These are phyloP conservation scores for Backusella morwellensis DNA, from an alignment of 192 early-diverging fungal species.

Conservation along the genomic window DNA sequence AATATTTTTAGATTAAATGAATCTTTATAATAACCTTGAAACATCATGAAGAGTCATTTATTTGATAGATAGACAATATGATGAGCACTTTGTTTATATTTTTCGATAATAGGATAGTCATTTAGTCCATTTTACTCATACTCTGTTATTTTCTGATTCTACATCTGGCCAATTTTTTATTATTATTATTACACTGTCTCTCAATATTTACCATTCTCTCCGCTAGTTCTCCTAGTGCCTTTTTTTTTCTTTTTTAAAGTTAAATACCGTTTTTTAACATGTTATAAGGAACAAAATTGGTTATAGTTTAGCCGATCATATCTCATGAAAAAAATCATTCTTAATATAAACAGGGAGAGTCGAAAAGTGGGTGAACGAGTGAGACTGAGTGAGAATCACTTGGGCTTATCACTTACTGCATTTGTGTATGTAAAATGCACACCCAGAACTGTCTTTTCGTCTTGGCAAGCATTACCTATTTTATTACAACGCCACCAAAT, in stretches of 20 bases:
- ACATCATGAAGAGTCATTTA: neutral
- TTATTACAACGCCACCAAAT: slow-evolving; percentile 7
- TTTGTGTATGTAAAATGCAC: neutral
- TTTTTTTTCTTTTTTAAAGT: neutral
- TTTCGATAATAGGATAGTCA: neutral
- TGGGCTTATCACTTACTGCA: neutral
- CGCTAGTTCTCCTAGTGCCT: neutral
- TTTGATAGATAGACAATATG: neutral
- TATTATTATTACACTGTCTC: neutral
- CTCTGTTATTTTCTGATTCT: neutral
- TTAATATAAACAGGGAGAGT: neutral
- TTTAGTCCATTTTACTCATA: neutral
- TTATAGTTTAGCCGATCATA: neutral
- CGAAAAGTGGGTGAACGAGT: neutral
- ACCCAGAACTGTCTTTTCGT: neutral
- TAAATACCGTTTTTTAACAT: neutral
- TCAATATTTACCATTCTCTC: neutral
- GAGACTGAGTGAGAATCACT: neutral
- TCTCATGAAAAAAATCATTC: slow-evolving; percentile 3
- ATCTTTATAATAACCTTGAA: neutral
- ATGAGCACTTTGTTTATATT: neutral
- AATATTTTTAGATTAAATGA: neutral
- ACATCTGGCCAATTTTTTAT: neutral
- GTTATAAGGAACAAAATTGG: neutral
- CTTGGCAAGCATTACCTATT: neutral